Evolutionary conservation across 2,329 filamentous ascomycete genomes (phyloP).

Genomic region (Davidsoniella neocaledoniae): DNA sequence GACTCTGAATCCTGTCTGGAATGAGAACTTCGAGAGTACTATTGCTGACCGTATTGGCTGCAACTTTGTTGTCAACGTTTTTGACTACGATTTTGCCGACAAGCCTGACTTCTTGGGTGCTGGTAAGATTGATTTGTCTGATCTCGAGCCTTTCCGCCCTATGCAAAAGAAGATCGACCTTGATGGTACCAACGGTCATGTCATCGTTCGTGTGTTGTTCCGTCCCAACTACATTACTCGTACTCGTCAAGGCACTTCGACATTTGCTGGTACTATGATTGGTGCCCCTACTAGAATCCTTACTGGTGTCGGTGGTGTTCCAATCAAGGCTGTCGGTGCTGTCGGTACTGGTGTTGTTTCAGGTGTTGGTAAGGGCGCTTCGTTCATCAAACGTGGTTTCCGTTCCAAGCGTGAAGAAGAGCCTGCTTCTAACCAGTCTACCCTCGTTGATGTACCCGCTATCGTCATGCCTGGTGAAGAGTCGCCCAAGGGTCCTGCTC

Average conservation of each 20-base stretch:
- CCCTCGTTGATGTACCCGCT: constrained; percentile 26
- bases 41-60: constrained; percentile 73
- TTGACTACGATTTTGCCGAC: constrained; percentile 93
- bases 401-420: constrained; percentile 50
- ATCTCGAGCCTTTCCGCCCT: constrained; percentile 70
- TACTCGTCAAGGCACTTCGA: constrained; percentile 74
- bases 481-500: constrained; percentile 14
- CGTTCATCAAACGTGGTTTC: constrained; percentile 76
- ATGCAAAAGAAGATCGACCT: constrained; percentile 59
- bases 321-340: constrained; percentile 71
- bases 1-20: constrained; percentile 87
- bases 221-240: constrained; percentile 82
- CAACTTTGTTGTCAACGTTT: constrained; percentile 68
- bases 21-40: constrained; percentile 79
- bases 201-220: constrained; percentile 78
- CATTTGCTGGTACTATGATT: constrained; percentile 81
- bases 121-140: constrained; percentile 56
- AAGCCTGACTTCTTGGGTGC: constrained; percentile 82
- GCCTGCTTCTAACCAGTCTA: constrained; percentile 26
- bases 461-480: constrained; percentile 16
- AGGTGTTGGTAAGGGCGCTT: constrained; percentile 66
- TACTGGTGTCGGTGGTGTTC: constrained; percentile 61
- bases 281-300: constrained; percentile 74
- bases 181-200: constrained; percentile 74
- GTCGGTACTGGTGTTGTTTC: constrained; percentile 44